A percentile compares a stretch with the other conserved stretches of the same genome.
These are phyloP conservation scores for Colletotrichum simmondsii DNA, from an alignment of 2,329 filamentous ascomycete genomes.

Conservation along the genomic window DNA sequence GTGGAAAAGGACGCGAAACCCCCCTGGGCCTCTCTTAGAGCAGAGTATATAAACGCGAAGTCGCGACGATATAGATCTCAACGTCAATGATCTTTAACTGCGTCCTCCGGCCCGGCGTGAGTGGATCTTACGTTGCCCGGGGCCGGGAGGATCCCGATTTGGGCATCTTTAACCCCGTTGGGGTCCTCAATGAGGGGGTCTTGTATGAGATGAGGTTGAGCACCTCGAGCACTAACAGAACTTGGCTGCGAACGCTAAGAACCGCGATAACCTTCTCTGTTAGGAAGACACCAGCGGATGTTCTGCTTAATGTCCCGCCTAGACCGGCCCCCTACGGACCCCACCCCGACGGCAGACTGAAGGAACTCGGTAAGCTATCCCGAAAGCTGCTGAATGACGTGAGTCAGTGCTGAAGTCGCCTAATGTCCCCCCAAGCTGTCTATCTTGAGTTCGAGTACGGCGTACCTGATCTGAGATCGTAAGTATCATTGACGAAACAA, in stretches of 20 bases:
- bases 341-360: not conserved
- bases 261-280: not conserved
- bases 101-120: not conserved
- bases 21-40: too few species aligned
- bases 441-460: not conserved
- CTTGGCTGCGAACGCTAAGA: not conserved
- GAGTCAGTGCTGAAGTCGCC: not conserved
- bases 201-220: too few species aligned
- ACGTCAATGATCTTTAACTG: not conserved
- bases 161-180: not conserved
- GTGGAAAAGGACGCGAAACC: not conserved
- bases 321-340: not conserved
- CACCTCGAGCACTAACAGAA: not conserved
- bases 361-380: not conserved
- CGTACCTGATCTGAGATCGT: not conserved
- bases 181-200: not conserved
- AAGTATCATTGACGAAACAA: not conserved
- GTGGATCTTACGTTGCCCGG: not conserved
- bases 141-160: not conserved
- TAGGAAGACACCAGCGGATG: not conserved
- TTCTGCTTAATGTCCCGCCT: not conserved
- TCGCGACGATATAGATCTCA: not conserved
- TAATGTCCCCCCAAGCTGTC: not conserved
- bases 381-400: not conserved
- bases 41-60: not conserved